These are phyloP conservation scores for Arachis monticola DNA, from an alignment of 331 rosid species.

Conservation along the genomic window DNA sequence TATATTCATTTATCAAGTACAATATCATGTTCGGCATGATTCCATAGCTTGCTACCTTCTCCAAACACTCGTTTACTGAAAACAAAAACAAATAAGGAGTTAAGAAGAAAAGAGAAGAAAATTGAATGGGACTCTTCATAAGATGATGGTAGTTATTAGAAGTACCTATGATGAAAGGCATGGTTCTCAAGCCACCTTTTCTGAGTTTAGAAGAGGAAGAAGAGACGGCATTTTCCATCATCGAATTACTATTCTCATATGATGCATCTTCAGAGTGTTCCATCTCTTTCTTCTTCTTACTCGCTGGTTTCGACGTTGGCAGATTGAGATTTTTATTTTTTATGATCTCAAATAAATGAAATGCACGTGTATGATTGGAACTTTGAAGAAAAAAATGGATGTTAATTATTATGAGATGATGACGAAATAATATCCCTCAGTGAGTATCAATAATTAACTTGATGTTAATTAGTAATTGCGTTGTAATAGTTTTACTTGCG, in stretches of 20 bases:
- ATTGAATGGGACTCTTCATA: no score
- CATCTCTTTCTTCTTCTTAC: not conserved
- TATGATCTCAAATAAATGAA: no score
- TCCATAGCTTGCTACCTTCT: slow-evolving; percentile 45
- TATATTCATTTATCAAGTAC: slow-evolving; percentile 39
- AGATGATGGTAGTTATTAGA: not conserved
- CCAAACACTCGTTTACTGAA: slow-evolving; percentile 34
- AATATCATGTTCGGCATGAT: slow-evolving; percentile 47
- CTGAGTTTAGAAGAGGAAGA: not conserved
- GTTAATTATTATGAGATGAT: no score
- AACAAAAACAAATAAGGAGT: not conserved
- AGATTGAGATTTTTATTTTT: no score
- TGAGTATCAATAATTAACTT: no score
- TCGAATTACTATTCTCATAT: not conserved
- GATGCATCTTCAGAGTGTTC: not conserved
- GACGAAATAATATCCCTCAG: no score
- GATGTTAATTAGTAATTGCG: no score
- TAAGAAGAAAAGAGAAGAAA: not conserved
- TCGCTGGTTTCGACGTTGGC: no score
- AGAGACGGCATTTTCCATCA: not conserved
- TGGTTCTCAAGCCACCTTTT: slow-evolving; percentile 31
- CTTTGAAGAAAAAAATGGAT: no score
- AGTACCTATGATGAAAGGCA: slow-evolving; percentile 34
- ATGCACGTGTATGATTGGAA: no score
- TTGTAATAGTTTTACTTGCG: no score